Conservation (phyloP, 345 rosid genomes). For the Dovyalis caffra region DNA sequence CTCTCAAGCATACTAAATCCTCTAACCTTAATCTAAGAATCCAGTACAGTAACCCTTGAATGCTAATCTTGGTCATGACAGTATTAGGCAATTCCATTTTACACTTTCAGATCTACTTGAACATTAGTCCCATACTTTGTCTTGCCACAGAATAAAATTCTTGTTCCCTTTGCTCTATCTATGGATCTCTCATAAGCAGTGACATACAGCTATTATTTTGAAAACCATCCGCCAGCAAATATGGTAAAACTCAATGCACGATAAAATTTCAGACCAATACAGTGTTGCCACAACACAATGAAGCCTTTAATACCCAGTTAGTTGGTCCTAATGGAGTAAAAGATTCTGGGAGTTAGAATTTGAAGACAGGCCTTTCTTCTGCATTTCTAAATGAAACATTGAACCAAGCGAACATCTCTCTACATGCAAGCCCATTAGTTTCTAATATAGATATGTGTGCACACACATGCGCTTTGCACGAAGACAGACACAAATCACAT, state of each 20-base stretch:
- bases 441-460: background rate
- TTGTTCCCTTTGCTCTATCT: background rate
- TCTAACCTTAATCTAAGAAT: background rate
- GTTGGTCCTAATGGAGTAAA: background rate
- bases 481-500: background rate
- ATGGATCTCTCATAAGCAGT: background rate
- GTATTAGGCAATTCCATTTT: background rate
- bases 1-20: background rate
- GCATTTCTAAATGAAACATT: background rate
- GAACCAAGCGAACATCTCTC: background rate
- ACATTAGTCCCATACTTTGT: background rate
- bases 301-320: background rate
- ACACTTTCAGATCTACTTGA: background rate
- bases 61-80: background rate
- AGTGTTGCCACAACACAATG: background rate
- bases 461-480: too few species aligned
- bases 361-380: background rate
- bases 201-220: background rate
- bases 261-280: background rate
- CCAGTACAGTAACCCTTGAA: conserved; percentile 1
- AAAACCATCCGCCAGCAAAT: background rate
- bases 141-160: background rate
- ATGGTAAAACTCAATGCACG: background rate
- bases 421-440: background rate
- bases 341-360: background rate